Evolutionary conservation across 2,329 filamentous ascomycete species (phyloP), one percentile per base, ranked within the genome.

Genomic region (Botrytis deweyae): DNA sequence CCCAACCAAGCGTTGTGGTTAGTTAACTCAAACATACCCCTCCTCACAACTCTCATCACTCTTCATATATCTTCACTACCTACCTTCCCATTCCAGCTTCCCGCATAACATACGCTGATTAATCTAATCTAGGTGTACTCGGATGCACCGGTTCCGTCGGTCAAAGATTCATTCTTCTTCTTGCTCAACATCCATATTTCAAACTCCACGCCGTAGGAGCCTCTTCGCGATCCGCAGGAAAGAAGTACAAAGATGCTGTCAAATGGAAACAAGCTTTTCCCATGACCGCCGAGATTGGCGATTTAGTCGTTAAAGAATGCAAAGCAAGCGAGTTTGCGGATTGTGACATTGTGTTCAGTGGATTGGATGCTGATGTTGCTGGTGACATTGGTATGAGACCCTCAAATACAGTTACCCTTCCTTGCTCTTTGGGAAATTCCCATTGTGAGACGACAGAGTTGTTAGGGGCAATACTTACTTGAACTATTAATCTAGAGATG

Each of bases 101-200:
- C 33, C 25, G 25, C 52, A 70, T 46, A n/a, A 22, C 33, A 46
- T n/a, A 5, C 29, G 36, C 68, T n/a, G 44, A 63, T 20, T 29
- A 46, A 46, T 20, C 12, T n/a, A 18, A 12, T 20, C 33, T 33
- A 91, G 89, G 89, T 82, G 94, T 98, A 74, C 89, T 98, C 73
- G 95, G 95, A 79, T 93, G 92, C 84, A 98, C 95, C 46, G 96
- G 96, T 81, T 97, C 94, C 52, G 95, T 98, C 22, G 95, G 95
- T 79, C 94, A 97, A 84, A 91, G 96, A 80, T 98, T 98, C 83
- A 96, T 98, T 82, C 91, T 98, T 49, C 89, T 98, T 70, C 91
- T 98, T 76, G 91, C 93, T 63, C 88, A 94, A 72, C 95, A 98
- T 84, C 95, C 95, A 25, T 89, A 92, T 83, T 93, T 98, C 80